These are phyloP conservation scores for Penicillium sp. DNA, from an alignment of 2,329 filamentous ascomycete genomes.

Conservation along the genomic window DNA sequence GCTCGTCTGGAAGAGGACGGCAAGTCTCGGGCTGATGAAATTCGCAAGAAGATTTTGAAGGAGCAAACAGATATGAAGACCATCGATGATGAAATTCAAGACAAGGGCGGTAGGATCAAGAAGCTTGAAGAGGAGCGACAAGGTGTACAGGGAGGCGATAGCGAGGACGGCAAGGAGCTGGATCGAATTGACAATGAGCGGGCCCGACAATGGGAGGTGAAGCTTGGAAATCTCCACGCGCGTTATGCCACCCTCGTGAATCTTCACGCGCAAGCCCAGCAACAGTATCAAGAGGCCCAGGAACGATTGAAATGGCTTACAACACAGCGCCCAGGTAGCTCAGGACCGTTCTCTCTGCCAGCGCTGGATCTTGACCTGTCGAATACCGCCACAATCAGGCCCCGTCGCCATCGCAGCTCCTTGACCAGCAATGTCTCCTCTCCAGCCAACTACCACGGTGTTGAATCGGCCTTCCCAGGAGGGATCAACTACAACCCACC, in stretches of 20 bases:
- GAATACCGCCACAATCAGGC: conserved; percentile 45
- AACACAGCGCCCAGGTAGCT: conserved; percentile 41
- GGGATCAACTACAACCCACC: conserved; percentile 54
- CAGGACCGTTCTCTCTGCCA: conserved; percentile 47
- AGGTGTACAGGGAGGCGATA: conserved; percentile 52
- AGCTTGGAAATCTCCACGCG: conserved; percentile 46
- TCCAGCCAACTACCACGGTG: conserved; percentile 45
- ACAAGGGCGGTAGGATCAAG: conserved; percentile 65
- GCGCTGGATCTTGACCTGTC: conserved; percentile 48
- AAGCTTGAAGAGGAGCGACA: conserved; percentile 63
- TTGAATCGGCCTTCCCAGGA: conserved; percentile 45
- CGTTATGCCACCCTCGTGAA: conserved; percentile 49
- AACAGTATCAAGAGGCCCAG: conserved; percentile 52
- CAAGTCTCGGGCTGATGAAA: conserved; percentile 44
- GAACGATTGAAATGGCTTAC: conserved; percentile 50
- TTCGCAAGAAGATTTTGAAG: conserved; percentile 49
- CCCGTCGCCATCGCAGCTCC: conserved; percentile 52
- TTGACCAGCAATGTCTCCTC: conserved; percentile 53
- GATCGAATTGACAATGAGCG: conserved; percentile 55
- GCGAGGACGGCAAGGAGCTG: conserved; percentile 56
- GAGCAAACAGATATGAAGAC: conserved; percentile 56
- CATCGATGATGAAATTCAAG: conserved; percentile 65
- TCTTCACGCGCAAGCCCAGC: conserved; percentile 47
- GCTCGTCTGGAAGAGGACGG: conserved; percentile 45
- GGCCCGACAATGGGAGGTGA: conserved; percentile 52